phyloP scores from a whole-genome alignment of 805 yeast species.

The Candida maris region DNA sequence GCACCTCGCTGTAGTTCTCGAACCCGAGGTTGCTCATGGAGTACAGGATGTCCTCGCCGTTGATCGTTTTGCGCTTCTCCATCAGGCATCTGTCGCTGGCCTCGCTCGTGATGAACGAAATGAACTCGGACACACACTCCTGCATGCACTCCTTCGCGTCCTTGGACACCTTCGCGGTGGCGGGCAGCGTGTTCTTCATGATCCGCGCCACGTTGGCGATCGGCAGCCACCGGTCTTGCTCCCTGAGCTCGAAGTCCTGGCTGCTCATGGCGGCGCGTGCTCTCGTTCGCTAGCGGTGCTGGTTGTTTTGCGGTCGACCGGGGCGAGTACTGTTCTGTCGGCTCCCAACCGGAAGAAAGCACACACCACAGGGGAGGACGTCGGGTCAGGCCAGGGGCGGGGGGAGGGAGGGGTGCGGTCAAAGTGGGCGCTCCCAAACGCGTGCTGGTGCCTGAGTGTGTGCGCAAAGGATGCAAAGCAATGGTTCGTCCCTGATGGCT shows the following conservation, averaged over 20 bases:
- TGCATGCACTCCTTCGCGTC: conserved; percentile 78
- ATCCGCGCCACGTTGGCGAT: conserved; percentile 68
- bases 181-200: conserved; percentile 71
- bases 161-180: conserved; percentile 70
- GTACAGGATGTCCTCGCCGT: conserved; percentile 64
- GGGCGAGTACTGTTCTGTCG: neutral
- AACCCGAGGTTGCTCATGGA: conserved; percentile 65
- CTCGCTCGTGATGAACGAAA: conserved; percentile 64
- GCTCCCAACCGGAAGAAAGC: too few relatives aligned
- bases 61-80: conserved; percentile 66
- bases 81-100: conserved; percentile 59
- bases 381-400: too few relatives aligned
- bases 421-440: too few relatives aligned
- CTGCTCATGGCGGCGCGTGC: conserved; percentile 14
- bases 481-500: too few relatives aligned
- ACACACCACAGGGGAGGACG: too few relatives aligned
- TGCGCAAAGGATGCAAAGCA: too few relatives aligned
- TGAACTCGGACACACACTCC: conserved; percentile 58
- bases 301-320: neutral
- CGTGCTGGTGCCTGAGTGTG: too few relatives aligned
- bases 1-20: conserved; percentile 66
- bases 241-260: conserved; percentile 49
- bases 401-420: too few relatives aligned
- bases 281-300: too few relatives aligned
- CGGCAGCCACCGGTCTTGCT: conserved; percentile 60